Evolutionary conservation across 2,329 filamentous ascomycete species (phyloP).

Genomic region (Tolypocladium amazonense): DNA sequence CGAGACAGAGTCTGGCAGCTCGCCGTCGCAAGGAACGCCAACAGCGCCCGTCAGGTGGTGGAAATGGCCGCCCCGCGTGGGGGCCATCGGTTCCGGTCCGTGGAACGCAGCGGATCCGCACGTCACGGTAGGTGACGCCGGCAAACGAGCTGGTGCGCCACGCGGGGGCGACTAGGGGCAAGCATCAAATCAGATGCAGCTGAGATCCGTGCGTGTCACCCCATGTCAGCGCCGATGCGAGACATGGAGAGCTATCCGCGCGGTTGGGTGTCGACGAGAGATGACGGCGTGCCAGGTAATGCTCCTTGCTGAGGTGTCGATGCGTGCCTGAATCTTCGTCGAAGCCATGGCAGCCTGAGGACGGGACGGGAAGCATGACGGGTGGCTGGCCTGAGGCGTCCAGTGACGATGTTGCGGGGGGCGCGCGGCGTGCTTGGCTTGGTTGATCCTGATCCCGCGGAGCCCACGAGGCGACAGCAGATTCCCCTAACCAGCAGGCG

Average conservation of each 20-base stretch:
- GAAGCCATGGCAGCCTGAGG: background rate
- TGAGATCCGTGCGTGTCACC: background rate
- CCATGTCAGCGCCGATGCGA: background rate
- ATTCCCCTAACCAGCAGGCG: background rate
- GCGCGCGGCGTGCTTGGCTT: background rate
- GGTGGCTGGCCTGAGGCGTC: background rate
- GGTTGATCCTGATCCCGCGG: background rate
- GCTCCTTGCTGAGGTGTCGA: background rate
- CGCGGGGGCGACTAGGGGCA: background rate
- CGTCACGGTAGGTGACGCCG: background rate
- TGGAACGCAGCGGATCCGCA: background rate
- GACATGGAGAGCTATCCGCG: background rate
- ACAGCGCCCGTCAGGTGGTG: background rate
- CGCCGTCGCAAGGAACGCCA: background rate
- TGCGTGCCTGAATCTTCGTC: no score
- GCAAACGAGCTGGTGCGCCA: background rate
- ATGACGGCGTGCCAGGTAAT: background rate
- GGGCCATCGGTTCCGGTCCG: background rate
- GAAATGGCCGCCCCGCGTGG: background rate
- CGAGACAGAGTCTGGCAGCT: background rate
- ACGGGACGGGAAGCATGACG: background rate
- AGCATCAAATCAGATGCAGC: background rate
- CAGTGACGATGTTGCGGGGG: background rate
- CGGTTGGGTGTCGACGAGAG: no score
- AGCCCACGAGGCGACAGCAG: no score